phyloP scores from a whole-genome alignment of 1,284 basidiomycete species.

The Phylloboletellus chloephorus region DNA sequence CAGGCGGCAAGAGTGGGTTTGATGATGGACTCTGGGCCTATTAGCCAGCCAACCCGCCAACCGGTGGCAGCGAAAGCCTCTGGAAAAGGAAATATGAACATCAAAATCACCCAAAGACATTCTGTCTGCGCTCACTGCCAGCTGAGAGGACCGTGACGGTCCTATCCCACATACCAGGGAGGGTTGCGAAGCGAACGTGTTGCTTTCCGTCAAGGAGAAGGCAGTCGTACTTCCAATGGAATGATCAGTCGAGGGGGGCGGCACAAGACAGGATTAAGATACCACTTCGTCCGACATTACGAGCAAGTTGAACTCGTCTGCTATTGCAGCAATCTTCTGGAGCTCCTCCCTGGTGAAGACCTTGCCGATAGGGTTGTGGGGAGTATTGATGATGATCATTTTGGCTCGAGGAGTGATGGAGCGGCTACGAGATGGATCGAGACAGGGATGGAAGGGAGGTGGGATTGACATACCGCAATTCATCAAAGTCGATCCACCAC shows the following conservation, averaged over 20 bases:
- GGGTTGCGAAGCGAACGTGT: constrained; percentile 86
- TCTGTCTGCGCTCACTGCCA: constrained; percentile 51
- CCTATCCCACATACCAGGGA: constrained; percentile 98
- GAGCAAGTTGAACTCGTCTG: constrained; percentile 89
- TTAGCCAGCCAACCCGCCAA: constrained; percentile 96
- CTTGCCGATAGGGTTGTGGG: constrained; percentile 95
- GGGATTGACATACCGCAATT: constrained; percentile 57
- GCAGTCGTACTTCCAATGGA: constrained; percentile 74
- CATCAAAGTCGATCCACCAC: constrained; percentile 84
- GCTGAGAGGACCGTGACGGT: constrained; percentile 81
- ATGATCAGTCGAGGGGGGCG: constrained; percentile 3
- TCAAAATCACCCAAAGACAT: not conserved
- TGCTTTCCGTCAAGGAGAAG: constrained; percentile 85
- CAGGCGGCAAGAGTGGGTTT: constrained; percentile 84
- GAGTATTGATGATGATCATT: constrained; percentile 92
- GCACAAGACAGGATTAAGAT: constrained; percentile 34
- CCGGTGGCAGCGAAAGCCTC: constrained; percentile 98
- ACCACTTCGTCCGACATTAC: constrained; percentile 97
- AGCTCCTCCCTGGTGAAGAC: constrained; percentile 86
- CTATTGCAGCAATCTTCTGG: constrained; percentile 77
- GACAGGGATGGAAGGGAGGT: not conserved
- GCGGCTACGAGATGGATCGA: constrained; percentile 38
- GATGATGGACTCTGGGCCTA: constrained; percentile 83
- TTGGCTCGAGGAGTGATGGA: constrained; percentile 86
- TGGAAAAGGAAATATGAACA: constrained; percentile 28